Percentiles rank a stretch among this genome's conserved stretches.
These are phyloP conservation scores for Babjeviella inositovora DNA, from an alignment of 805 yeast species.

Conservation along the genomic window DNA sequence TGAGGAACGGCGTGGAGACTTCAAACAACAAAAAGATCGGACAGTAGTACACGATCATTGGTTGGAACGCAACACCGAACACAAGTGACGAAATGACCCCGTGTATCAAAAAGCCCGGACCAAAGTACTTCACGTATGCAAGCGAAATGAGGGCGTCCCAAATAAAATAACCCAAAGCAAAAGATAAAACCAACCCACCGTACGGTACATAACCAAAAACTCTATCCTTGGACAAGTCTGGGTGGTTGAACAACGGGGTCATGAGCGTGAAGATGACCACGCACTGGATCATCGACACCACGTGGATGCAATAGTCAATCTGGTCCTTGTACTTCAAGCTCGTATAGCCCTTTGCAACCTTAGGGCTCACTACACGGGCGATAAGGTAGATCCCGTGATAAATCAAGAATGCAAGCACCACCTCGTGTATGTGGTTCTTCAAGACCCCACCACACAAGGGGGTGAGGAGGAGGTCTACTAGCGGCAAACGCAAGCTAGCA, in stretches of 20 bases:
- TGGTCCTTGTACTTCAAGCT: conserved; percentile 3
- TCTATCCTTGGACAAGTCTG: conserved; percentile 9
- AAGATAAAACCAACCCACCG: conserved; percentile 8
- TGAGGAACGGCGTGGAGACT: conserved; percentile 16
- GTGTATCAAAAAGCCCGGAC: conserved; percentile 16
- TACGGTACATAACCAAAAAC: conserved; percentile 16
- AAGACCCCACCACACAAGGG: conserved; percentile 5
- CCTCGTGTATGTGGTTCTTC: conserved; percentile 13
- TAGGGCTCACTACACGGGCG: conserved; percentile 2
- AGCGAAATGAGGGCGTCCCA: conserved; percentile 15
- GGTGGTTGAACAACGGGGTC: conserved; percentile 11
- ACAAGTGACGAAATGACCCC: conserved; percentile 16
- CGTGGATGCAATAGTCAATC: conserved; percentile 12
- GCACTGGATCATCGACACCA: conserved; percentile 15
- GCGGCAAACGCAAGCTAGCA: too few relatives aligned
- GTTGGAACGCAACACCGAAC: conserved; percentile 7
- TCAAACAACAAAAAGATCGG: conserved; percentile 16
- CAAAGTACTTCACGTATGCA: conserved; percentile 10
- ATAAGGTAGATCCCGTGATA: conserved; percentile 11
- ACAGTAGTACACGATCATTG: conserved; percentile 14
- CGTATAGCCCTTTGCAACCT: not conserved
- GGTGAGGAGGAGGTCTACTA: too few relatives aligned
- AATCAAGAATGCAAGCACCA: conserved; percentile 9
- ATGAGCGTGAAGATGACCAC: conserved; percentile 10
- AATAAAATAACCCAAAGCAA: conserved; percentile 16